Percentiles rank a stretch among this genome's conserved stretches.
Conservation (phyloP, 176 grass and related monocot genomes). For the Themeda triandra region DNA sequence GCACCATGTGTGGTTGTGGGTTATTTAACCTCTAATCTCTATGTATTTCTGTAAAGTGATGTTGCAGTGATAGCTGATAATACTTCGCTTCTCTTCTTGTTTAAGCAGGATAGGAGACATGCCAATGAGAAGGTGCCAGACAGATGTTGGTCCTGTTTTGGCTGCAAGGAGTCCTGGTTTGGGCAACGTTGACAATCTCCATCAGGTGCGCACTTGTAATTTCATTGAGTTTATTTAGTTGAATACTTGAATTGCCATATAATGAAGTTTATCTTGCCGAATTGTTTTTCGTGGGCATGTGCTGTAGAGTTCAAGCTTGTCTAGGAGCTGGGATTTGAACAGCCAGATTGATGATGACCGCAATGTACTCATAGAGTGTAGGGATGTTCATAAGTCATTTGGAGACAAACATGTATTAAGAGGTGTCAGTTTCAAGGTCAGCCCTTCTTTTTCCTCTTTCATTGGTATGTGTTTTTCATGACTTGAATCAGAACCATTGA, state of each 20-base stretch:
- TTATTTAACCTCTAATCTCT: not conserved
- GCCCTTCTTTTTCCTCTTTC: slow-evolving; percentile 27
- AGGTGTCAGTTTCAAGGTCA: slow-evolving; percentile 93
- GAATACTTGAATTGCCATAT: not conserved
- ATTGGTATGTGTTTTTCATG: not conserved
- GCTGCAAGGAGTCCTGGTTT: slow-evolving; percentile 42
- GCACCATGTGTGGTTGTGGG: not conserved
- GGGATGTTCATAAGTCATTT: slow-evolving; percentile 89
- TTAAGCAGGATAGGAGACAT: slow-evolving; percentile 40
- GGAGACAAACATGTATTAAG: slow-evolving; percentile 82
- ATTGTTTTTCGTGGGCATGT: not conserved
- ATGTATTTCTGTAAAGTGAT: not conserved
- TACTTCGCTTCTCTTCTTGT: slow-evolving; percentile 24
- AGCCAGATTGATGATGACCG: slow-evolving; percentile 36
- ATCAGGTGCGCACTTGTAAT: slow-evolving; percentile 32
- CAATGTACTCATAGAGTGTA: slow-evolving; percentile 87
- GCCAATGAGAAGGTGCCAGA: slow-evolving; percentile 2
- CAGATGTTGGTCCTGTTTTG: slow-evolving; percentile 2
- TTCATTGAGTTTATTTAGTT: not conserved
- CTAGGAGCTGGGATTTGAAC: slow-evolving; percentile 40
- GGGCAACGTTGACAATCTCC: slow-evolving; percentile 38
- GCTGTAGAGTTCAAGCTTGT: slow-evolving; percentile 51
- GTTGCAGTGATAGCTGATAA: slow-evolving; percentile 7
- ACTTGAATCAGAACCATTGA: not conserved
- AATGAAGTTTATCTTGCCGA: not conserved